phyloP scores from a whole-genome alignment of 2,329 filamentous ascomycete genomes.

The Colletotrichum sidae region DNA sequence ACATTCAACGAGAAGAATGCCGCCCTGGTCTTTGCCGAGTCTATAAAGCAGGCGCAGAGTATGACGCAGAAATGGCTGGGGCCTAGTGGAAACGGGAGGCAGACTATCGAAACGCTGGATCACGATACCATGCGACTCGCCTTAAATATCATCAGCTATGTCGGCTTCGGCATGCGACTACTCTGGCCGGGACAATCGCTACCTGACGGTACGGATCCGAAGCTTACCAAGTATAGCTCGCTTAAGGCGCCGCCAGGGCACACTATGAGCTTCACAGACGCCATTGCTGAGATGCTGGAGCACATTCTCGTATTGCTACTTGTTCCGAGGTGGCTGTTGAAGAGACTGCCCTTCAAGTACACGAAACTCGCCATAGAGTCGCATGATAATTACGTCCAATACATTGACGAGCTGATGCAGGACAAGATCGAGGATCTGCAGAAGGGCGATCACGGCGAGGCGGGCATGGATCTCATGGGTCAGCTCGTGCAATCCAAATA shows the following conservation, averaged over 20 bases:
- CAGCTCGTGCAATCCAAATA: conserved; percentile 60
- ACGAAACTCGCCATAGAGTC: conserved; percentile 65
- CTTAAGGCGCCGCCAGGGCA: conserved; percentile 63
- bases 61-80: conserved; percentile 71
- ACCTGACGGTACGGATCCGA: conserved; percentile 55
- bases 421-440: conserved; percentile 64
- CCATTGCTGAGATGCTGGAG: conserved; percentile 71
- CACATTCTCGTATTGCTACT: conserved; percentile 73
- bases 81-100: conserved; percentile 43
- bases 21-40: conserved; percentile 70
- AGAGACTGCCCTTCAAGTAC: conserved; percentile 60
- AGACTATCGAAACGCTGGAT: conserved; percentile 67
- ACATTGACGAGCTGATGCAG: conserved; percentile 76
- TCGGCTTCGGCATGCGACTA: conserved; percentile 76
- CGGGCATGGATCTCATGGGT: conserved; percentile 65
- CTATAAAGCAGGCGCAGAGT: conserved; percentile 69
- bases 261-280: conserved; percentile 73
- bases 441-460: conserved; percentile 50
- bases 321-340: conserved; percentile 66
- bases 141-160: conserved; percentile 70
- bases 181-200: conserved; percentile 72
- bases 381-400: conserved; percentile 72
- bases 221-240: conserved; percentile 61
- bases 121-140: conserved; percentile 73
- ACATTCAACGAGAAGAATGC: conserved; percentile 84